Base-by-base conservation (phyloP, 805 yeast genomes). In the Starmerella lactis-condensi region DNA sequence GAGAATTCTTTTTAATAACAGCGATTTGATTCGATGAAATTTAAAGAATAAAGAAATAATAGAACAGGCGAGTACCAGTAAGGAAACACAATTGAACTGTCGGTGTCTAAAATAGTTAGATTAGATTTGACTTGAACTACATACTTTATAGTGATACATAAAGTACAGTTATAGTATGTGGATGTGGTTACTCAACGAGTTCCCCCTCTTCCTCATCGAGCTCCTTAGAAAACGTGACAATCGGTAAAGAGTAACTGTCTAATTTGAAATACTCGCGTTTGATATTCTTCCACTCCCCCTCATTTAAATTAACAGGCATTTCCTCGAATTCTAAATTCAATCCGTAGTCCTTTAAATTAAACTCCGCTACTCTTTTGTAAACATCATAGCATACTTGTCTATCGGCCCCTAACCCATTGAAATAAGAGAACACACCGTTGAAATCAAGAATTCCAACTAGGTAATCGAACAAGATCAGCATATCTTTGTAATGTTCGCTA, bases 331-430 rank as follows among this genome's bases (percentile, higher is more conserved):
- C 52, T 33, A 79, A 71, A 22, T 58, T 42, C 48, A 83, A 56
- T 2, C 96, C 95, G 47, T 76, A 82, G 42, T 75, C 78, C 26
- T 61, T 58, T 41, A 83, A 60, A 52, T 83, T 95, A 35, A 78
- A 53, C 39, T 72, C 77, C 4, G 78, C 93, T 34, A 83, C 71
- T 44, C 70, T 66, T 51, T 69, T 73, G 59, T 85, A 83, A 6
- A 85, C 94, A 45, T 83, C 83, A 47, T 75, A 75, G 42, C 75
- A 67, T 10, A 75, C 60, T 43, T 69, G 65, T 43, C 82, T 58
- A 41, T 75, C 89, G 11, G 83, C 85, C 16, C 89, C 89, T 7
- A 77, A 61, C 0, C 96, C 96, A 47, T 83, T 85, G 63, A 83
- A 83, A 49, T 82, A 83, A 4, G 93, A 79, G 40, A 83, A 82